Evolutionary conservation across 306 rosid genomes (phyloP).

Genomic region (Cicer cuneatum): DNA sequence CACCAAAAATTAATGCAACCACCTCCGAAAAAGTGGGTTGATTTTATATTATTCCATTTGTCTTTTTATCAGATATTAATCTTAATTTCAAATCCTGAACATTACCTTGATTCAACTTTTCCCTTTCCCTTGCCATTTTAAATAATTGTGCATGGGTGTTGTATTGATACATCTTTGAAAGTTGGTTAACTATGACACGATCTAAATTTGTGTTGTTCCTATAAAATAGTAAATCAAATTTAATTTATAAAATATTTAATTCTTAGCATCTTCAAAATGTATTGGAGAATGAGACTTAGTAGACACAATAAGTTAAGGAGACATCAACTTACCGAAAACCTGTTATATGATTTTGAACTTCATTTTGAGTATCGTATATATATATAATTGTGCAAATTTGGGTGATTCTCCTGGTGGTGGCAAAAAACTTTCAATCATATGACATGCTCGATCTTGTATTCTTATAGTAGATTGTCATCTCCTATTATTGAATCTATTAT

Average conservation of each 20-base stretch:
- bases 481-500: neutral
- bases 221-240: too few species aligned
- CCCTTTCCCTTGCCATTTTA: neutral
- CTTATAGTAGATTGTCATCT: neutral
- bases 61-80: too few species aligned
- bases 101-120: neutral
- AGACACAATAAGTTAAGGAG: too few species aligned
- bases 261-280: too few species aligned
- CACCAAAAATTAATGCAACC: too few species aligned
- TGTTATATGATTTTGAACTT: neutral
- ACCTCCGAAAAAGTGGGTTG: too few species aligned
- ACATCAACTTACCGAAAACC: too few species aligned
- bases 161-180: neutral
- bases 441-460: neutral
- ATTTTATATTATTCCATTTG: too few species aligned
- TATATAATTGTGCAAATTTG: neutral
- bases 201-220: neutral
- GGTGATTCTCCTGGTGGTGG: neutral
- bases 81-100: too few species aligned
- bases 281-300: too few species aligned
- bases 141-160: neutral
- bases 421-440: neutral
- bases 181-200: neutral
- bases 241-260: too few species aligned
- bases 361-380: neutral